Conservation (phyloP, 192 early-diverging fungal species). For the Umbelopsis sp. region DNA sequence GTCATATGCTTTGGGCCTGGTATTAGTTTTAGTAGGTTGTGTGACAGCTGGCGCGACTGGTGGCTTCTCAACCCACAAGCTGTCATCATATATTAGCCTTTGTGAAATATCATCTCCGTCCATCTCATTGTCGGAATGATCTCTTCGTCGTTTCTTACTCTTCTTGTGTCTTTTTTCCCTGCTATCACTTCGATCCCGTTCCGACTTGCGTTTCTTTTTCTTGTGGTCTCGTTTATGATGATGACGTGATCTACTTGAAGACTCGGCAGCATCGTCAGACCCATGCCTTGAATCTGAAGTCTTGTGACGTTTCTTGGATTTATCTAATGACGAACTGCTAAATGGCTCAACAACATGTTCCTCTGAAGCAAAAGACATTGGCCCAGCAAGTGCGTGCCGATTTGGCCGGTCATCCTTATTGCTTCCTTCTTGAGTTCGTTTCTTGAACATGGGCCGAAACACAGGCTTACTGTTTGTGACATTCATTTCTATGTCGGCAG, state of each 20-base stretch:
- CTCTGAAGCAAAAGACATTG: slow-evolving; percentile 12
- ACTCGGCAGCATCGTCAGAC: background rate
- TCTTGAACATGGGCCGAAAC: slow-evolving; percentile 42
- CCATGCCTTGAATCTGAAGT: background rate
- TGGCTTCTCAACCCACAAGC: slow-evolving; percentile 14
- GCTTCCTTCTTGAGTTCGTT: background rate
- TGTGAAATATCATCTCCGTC: background rate
- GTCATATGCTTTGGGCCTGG: slow-evolving; percentile 10
- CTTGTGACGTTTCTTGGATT: background rate
- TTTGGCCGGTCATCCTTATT: background rate
- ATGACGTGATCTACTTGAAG: slow-evolving; percentile 8
- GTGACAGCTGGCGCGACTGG: background rate
- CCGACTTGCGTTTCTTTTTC: slow-evolving; percentile 10
- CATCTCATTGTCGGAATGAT: background rate
- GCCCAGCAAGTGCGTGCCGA: background rate
- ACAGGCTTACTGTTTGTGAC: slow-evolving; percentile 6
- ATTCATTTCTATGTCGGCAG: background rate
- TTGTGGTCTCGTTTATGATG: background rate
- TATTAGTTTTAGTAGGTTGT: background rate
- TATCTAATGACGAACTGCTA: background rate
- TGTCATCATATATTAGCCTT: slow-evolving; percentile 14
- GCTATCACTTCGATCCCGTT: background rate
- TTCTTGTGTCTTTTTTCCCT: background rate
- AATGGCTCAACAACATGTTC: slow-evolving; percentile 9
- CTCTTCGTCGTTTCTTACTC: slow-evolving; percentile 14